Evolutionary conservation across 805 yeast genomes (phyloP).

Genomic region (Suhomyces tanzawaensis): DNA sequence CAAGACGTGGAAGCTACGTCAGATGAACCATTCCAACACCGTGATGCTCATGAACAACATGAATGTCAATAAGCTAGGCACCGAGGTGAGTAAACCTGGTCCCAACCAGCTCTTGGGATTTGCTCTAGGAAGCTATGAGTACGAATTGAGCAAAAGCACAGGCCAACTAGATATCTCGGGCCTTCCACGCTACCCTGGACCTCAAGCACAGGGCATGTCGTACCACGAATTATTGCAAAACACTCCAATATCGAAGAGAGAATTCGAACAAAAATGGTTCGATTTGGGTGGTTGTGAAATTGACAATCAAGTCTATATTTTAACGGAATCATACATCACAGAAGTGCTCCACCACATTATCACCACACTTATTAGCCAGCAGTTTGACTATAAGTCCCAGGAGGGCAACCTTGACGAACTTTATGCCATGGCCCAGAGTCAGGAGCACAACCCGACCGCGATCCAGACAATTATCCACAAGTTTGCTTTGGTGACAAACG

Average conservation of each 20-base stretch:
- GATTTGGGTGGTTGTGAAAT: slow-evolving; percentile 54
- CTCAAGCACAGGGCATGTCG: neutral
- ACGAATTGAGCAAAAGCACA: slow-evolving; percentile 27
- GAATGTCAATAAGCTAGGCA: slow-evolving; percentile 6
- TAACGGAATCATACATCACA: slow-evolving; percentile 24
- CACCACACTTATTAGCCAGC: slow-evolving; percentile 23
- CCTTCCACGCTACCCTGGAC: slow-evolving; percentile 24
- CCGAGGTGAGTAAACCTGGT: neutral
- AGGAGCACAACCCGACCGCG: slow-evolving; percentile 22
- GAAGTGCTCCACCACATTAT: slow-evolving; percentile 27
- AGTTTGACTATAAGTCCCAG: slow-evolving; percentile 17
- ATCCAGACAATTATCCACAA: slow-evolving; percentile 49
- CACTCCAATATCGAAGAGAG: slow-evolving; percentile 54
- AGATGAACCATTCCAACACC: slow-evolving; percentile 85
- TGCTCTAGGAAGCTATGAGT: slow-evolving; percentile 29
- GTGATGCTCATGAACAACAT: slow-evolving; percentile 49
- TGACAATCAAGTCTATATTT: slow-evolving; percentile 40
- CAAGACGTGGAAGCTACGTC: slow-evolving; percentile 64
- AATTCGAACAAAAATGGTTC: slow-evolving; percentile 55
- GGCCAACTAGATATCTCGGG: slow-evolving; percentile 31
- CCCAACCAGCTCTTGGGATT: slow-evolving; percentile 28
- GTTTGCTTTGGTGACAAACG: slow-evolving; percentile 33
- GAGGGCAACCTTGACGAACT: slow-evolving; percentile 22
- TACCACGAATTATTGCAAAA: slow-evolving; percentile 32
- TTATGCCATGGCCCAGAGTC: slow-evolving; percentile 3